Conservation (phyloP, 176 grass and related monocot species). For the Aechmea fasciata region DNA sequence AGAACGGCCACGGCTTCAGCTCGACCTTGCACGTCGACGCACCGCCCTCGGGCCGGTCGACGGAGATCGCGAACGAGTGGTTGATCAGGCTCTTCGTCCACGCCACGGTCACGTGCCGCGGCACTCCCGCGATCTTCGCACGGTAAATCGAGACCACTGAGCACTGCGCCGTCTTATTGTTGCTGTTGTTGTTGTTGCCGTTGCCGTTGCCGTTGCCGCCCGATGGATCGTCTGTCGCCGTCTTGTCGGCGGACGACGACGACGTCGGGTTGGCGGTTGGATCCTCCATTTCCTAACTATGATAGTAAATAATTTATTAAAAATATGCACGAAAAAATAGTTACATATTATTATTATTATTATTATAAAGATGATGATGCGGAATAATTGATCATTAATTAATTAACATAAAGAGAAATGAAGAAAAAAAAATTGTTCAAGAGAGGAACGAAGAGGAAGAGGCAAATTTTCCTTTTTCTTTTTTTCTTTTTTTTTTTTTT, state of each 20-base stretch:
- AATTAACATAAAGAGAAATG: too few species aligned
- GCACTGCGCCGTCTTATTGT: constrained; percentile 44
- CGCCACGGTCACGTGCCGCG: constrained; percentile 40
- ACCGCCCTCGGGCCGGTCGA: constrained; percentile 25
- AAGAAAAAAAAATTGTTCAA: too few species aligned
- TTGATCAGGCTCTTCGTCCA: constrained; percentile 88
- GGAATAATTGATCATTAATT: too few species aligned
- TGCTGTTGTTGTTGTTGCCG: constrained; percentile 2
- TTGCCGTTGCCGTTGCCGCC: not conserved
- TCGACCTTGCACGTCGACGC: constrained; percentile 63
- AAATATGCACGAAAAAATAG: too few species aligned
- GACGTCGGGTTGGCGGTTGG: not conserved
- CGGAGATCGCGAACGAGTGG: constrained; percentile 84
- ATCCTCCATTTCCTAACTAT: not conserved
- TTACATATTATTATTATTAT: too few species aligned
- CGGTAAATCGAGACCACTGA: constrained; percentile 53
- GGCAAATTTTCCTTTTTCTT: too few species aligned
- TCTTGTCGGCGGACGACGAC: not conserved
- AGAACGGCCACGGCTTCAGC: constrained; percentile 93
- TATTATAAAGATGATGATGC: too few species aligned
- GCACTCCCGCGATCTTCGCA: constrained; percentile 39
- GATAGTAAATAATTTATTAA: too few species aligned
- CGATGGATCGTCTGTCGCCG: too few species aligned
- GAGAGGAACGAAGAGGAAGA: too few species aligned
- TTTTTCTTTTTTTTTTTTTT: too few species aligned